phyloP scores from a whole-genome alignment of 176 grass and related monocot genomes.

The Carex littledalei region DNA sequence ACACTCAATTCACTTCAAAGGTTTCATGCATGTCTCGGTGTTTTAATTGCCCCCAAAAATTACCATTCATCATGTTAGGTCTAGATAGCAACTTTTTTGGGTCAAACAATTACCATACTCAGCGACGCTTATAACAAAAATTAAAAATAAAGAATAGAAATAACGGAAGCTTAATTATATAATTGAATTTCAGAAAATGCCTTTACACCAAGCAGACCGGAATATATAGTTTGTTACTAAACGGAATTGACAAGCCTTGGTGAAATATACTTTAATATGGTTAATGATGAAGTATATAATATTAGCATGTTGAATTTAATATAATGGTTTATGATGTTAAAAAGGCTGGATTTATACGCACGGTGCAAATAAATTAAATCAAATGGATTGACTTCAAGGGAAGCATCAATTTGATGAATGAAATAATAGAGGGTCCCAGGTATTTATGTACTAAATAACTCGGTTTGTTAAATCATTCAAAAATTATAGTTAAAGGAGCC shows the following conservation, averaged over 20 bases:
- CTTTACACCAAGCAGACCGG: too few relatives aligned
- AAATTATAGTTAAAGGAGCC: background rate
- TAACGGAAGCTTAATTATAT: background rate
- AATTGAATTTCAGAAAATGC: background rate
- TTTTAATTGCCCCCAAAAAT: too few relatives aligned
- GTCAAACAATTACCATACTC: too few relatives aligned
- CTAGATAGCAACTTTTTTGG: too few relatives aligned
- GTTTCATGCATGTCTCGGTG: too few relatives aligned
- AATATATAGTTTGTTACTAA: background rate
- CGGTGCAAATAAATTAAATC: background rate
- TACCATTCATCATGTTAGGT: too few relatives aligned
- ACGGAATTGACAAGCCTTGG: background rate
- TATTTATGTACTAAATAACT: background rate
- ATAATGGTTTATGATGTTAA: too few relatives aligned
- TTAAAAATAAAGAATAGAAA: too few relatives aligned
- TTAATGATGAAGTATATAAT: background rate
- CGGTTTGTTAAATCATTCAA: background rate
- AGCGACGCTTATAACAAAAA: too few relatives aligned
- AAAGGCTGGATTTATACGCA: background rate
- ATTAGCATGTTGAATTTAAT: too few relatives aligned
- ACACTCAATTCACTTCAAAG: too few relatives aligned
- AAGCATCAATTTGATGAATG: background rate
- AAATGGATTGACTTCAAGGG: conserved; percentile 24
- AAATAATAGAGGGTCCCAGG: background rate
- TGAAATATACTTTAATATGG: background rate